Conservation (phyloP, 2,329 filamentous ascomycete species). For the Bisporella sp. region DNA sequence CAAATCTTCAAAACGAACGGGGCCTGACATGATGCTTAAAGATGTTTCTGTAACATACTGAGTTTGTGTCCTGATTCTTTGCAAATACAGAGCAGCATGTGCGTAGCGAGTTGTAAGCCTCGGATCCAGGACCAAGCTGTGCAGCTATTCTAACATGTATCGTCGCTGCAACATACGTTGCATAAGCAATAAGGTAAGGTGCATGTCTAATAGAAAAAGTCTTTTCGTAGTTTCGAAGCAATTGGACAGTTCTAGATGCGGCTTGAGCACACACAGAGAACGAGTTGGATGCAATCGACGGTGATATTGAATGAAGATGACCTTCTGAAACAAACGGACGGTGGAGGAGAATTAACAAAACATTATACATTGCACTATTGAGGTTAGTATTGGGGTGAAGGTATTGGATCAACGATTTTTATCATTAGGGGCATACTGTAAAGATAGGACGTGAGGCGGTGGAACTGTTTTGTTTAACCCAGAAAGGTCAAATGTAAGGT, state of each 20-base stretch:
- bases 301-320: constrained; percentile 36
- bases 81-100: constrained; percentile 7
- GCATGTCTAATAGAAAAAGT: constrained; percentile 39
- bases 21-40: too few relatives aligned
- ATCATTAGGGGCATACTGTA: constrained; percentile 20
- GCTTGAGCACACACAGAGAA: constrained; percentile 36
- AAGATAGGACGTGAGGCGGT: constrained; percentile 38
- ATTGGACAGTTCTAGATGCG: constrained; percentile 36
- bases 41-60: too few relatives aligned
- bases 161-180: constrained; percentile 36
- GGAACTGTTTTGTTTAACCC: constrained; percentile 27
- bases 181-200: constrained; percentile 48
- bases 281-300: constrained; percentile 35
- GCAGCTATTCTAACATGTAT: constrained; percentile 13
- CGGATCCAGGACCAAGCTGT: constrained; percentile 5
- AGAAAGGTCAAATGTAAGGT: constrained; percentile 33
- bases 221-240: constrained; percentile 38
- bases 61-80: constrained; percentile 3
- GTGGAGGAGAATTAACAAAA: constrained; percentile 45
- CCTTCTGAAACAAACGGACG: constrained; percentile 45
- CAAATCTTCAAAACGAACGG: too few relatives aligned
- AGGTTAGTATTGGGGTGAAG: neutral
- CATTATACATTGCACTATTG: constrained; percentile 38
- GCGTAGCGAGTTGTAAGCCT: constrained; percentile 3
- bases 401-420: neutral